These are phyloP conservation scores for Mortierella sp. DNA, from an alignment of 371 early-diverging fungal species.

Conservation along the genomic window DNA sequence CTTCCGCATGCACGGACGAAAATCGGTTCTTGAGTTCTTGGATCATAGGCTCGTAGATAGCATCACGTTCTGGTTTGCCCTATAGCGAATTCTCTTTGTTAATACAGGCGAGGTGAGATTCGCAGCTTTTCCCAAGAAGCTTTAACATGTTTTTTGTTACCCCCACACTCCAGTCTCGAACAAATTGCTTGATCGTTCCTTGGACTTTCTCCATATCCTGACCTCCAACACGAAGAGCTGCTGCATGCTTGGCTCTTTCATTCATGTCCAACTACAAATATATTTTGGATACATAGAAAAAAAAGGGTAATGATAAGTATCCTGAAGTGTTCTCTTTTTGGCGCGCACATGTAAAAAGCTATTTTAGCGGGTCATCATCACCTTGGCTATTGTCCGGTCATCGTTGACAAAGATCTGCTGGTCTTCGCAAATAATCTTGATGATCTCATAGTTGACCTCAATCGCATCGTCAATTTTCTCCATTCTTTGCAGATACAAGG, in stretches of 20 bases:
- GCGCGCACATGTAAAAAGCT: no score
- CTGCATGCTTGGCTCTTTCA: constrained; percentile 33
- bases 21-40: constrained; percentile 74
- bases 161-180: constrained; percentile 91
- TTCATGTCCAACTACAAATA: constrained; percentile 25
- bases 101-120: no score
- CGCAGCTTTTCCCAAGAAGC: no score
- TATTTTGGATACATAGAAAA: not conserved
- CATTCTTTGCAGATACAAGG: constrained; percentile 53
- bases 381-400: constrained; percentile 43
- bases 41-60: constrained; percentile 84
- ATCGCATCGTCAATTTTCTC: constrained; percentile 57
- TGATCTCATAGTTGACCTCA: constrained; percentile 58
- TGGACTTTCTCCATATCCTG: constrained; percentile 90
- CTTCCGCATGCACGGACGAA: constrained; percentile 54
- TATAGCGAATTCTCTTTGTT: constrained; percentile 32
- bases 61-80: constrained; percentile 83
- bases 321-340: no score
- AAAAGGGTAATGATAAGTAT: no score
- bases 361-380: not conserved
- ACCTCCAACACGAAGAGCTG: constrained; percentile 66
- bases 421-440: constrained; percentile 60
- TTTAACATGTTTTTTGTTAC: no score
- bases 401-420: constrained; percentile 54
- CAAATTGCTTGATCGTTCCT: constrained; percentile 90